A percentile compares a stretch with the other conserved stretches of the same genome.
phyloP scores from a whole-genome alignment of 371 early-diverging fungal genomes.

The Mortierella sp. region DNA sequence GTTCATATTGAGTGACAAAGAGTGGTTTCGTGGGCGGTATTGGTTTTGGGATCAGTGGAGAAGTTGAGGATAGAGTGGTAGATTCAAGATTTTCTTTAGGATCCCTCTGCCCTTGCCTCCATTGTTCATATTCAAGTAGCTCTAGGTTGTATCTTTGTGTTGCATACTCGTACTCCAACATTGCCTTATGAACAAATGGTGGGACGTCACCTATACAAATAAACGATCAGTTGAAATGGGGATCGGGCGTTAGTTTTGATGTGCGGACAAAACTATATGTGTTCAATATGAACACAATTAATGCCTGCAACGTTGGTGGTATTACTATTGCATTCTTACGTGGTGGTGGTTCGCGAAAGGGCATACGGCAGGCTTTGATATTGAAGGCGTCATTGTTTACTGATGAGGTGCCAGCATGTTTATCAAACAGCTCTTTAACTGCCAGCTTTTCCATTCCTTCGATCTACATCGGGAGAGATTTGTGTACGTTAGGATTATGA shows the following conservation, averaged over 20 bases:
- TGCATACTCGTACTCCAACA: conserved; percentile 19
- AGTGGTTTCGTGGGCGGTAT: conserved; percentile 19
- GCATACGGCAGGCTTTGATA: conserved; percentile 34
- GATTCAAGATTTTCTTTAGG: not conserved
- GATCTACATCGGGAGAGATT: conserved; percentile 16
- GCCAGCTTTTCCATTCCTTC: conserved; percentile 28
- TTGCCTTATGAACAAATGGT: conserved; percentile 31
- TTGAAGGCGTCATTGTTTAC: conserved; percentile 22
- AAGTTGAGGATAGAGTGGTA: not conserved
- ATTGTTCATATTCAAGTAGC: not conserved
- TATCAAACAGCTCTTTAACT: conserved; percentile 7
- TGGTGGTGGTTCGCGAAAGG: conserved; percentile 17
- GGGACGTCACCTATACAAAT: conserved; percentile 17
- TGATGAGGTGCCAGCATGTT: not conserved
- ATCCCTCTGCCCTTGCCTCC: not conserved
- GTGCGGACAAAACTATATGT: not conserved
- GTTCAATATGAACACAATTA: conserved; percentile 1
- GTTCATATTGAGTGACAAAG: conserved; percentile 19
- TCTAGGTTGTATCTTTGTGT: conserved; percentile 11
- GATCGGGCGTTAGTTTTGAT: not conserved
- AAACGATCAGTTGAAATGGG: not conserved
- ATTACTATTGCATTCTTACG: conserved; percentile 10
- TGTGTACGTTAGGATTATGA: too few species aligned
- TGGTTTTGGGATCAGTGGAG: not conserved
- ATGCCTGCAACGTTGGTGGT: not conserved